A percentile compares a stretch with the other conserved stretches of the same genome.
Evolutionary conservation across 2,329 filamentous ascomycete genomes (phyloP).

Genomic region (Stagonosporopsis chrysanthemi): DNA sequence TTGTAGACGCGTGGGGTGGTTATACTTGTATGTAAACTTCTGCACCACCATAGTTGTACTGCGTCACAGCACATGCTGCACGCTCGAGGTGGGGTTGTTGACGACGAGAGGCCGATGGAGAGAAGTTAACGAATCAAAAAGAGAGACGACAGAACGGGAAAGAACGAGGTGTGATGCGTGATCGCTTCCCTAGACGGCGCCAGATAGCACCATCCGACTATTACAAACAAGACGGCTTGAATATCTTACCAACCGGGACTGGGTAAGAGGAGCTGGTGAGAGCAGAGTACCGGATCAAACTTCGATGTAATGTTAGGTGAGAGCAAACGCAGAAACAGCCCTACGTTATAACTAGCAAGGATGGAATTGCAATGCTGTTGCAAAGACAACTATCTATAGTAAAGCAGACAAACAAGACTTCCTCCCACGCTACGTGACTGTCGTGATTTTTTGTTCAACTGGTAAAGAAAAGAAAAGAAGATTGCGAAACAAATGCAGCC

Average conservation of each 20-base stretch:
- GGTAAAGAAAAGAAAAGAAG: constrained; percentile 1
- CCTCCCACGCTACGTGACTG: constrained; percentile 36
- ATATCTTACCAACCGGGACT: too few species aligned
- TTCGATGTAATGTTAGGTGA: background rate
- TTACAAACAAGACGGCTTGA: too few species aligned
- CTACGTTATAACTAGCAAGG: background rate
- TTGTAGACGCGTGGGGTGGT: background rate
- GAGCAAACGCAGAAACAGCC: background rate
- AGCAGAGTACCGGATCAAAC: background rate
- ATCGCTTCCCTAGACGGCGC: too few species aligned
- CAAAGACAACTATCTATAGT: constrained; percentile 1
- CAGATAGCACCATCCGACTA: too few species aligned
- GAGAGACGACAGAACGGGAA: too few species aligned
- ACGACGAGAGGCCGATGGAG: too few species aligned
- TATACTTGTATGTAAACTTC: background rate
- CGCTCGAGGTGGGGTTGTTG: too few species aligned
- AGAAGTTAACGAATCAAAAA: too few species aligned
- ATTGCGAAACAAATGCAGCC: constrained; percentile 10
- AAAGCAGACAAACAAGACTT: constrained; percentile 2
- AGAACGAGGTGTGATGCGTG: too few species aligned
- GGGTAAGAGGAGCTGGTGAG: too few species aligned
- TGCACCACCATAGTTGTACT: background rate
- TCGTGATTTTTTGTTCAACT: constrained; percentile 25
- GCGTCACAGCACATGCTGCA: too few species aligned
- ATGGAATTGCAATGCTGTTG: constrained; percentile 2